Conservation (phyloP, 106 monocot genomes). For the Platanthera guangdongensis region DNA sequence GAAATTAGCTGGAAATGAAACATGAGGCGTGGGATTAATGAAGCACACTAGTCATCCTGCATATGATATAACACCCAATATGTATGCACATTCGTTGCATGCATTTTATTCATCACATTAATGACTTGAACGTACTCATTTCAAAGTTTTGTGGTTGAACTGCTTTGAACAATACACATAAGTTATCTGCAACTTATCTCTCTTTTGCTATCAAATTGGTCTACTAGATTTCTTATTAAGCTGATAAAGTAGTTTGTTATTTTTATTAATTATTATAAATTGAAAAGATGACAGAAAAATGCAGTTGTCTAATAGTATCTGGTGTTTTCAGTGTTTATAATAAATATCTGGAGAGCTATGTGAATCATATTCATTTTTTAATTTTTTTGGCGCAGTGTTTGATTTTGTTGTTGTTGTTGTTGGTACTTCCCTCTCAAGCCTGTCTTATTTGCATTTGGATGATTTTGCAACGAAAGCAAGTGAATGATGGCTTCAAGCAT, state of each 20-base stretch:
- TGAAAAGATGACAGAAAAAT: neutral
- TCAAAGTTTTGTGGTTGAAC: neutral
- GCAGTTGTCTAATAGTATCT: neutral
- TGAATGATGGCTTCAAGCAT: constrained; percentile 1
- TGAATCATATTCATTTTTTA: neutral
- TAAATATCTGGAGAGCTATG: neutral
- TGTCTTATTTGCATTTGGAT: neutral
- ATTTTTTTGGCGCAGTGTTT: neutral
- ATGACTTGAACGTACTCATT: neutral
- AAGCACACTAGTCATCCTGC: neutral
- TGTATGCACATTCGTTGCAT: neutral
- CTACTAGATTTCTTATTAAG: neutral
- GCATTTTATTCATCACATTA: neutral
- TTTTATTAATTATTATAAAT: neutral
- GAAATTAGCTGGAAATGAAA: neutral
- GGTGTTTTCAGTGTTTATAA: neutral
- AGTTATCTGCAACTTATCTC: neutral
- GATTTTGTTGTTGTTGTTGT: neutral
- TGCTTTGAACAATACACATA: neutral
- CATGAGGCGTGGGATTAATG: neutral
- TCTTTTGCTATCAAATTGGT: neutral
- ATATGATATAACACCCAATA: neutral
- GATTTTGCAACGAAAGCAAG: neutral
- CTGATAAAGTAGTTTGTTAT: neutral
- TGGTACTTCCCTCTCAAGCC: neutral